Evolutionary conservation across 192 early-diverging fungal species (phyloP), one percentile per base, ranked within the genome.

Genomic region (Coemansia sp.): DNA sequence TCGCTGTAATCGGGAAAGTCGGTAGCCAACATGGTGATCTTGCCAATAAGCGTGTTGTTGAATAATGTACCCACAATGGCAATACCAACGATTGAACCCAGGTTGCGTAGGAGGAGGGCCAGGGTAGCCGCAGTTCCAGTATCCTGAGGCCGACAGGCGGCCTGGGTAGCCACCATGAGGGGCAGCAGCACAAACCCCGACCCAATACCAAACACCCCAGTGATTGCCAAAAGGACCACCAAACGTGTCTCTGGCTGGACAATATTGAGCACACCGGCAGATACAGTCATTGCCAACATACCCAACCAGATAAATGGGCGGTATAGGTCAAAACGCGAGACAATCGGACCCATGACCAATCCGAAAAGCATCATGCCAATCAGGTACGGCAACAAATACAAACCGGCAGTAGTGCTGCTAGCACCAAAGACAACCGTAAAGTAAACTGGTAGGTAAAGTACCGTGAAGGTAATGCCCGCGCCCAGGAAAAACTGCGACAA

Each of bases 271-370:
- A 64, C 19, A 0, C 43, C 62, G 0, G 54, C 49, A 11, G 48
- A 20, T 5, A 64, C 29, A 0, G 62, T 46, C 54, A 56, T 64
- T 5, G 17, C 21, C 1, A 49, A 54, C 27, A 57, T 27, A 3
- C 62, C 62, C 2, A 32, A 18, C 62, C 62, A 64, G 21, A 64
- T 52, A 41, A 51, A 57, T n/a, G 62, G 62, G 2, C 62, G 46
- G 34, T 64, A 64, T 11, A 41, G 29, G 27, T 57, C 40, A 18
- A 57, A 47, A 14, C 49, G 62, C 3, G 62, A 28, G 0, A 64
- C 54, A 13, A 57, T 8, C 3, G 38, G 53, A 1, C 62, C 62
- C 29, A 56, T 46, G 31, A 64, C 27, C 25, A 57, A 37, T 2
- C 42, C 54, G 17, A 38, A 48, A 6, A 41, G 43, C 48, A 51